These are phyloP conservation scores for cucumber (Cucumis sativus) DNA, from an alignment of 306 rosid species.

Conservation along the genomic window Cucumber_9930_V3 NC_026660.2:29657001-29657500, in stretches of 20 bases:
- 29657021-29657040: background rate
- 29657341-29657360: background rate
- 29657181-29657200: background rate
- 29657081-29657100: background rate
- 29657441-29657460: background rate
- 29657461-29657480: background rate
- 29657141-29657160: background rate
- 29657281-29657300: background rate
- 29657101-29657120: background rate
- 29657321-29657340: background rate
- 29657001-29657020: background rate
- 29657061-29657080: background rate
- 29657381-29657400: background rate
- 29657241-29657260: no score
- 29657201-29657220: background rate
- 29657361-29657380: background rate
- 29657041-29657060: background rate
- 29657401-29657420: background rate
- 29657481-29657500: background rate
- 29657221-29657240: background rate
- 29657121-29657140: background rate
- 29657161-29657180: background rate
- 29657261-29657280: background rate
- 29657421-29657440: background rate
- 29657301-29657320: background rate